These are phyloP conservation scores for Piper longum DNA, from an alignment of 164 flowering plant genomes.

Conservation along the genomic window DNA sequence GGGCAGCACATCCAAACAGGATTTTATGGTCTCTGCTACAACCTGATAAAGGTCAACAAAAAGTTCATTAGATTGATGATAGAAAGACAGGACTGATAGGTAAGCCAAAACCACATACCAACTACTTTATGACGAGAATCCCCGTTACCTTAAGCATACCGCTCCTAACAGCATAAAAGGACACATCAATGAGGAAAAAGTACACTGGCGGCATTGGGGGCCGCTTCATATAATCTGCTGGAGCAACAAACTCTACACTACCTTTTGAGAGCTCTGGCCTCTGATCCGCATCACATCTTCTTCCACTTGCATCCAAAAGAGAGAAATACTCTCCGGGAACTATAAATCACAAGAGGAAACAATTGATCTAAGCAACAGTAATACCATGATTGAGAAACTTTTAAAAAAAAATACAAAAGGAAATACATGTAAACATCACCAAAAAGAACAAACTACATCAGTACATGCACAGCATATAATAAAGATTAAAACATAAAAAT, in stretches of 20 bases:
- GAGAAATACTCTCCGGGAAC: conserved; percentile 87
- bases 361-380: not conserved
- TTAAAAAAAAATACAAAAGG: no score
- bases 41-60: conserved; percentile 28
- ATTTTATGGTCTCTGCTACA: conserved; percentile 78
- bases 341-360: conserved; percentile 18
- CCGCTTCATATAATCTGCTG: conserved; percentile 97
- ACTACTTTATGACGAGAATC: not conserved
- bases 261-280: conserved; percentile 91
- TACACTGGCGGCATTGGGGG: conserved; percentile 98
- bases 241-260: conserved; percentile 95
- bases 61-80: not conserved
- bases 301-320: conserved; percentile 73
- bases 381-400: no score
- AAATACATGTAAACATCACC: no score
- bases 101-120: not conserved
- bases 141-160: conserved; percentile 89
- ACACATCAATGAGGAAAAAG: conserved; percentile 95
- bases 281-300: conserved; percentile 71
- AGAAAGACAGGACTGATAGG: not conserved
- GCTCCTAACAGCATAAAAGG: conserved; percentile 75
- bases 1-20: conserved; percentile 80
- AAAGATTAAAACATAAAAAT: no score
- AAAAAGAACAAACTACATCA: no score
- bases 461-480: no score